phyloP scores from a whole-genome alignment of 805 yeast genomes.

The Sporopachydermia quercuum region DNA sequence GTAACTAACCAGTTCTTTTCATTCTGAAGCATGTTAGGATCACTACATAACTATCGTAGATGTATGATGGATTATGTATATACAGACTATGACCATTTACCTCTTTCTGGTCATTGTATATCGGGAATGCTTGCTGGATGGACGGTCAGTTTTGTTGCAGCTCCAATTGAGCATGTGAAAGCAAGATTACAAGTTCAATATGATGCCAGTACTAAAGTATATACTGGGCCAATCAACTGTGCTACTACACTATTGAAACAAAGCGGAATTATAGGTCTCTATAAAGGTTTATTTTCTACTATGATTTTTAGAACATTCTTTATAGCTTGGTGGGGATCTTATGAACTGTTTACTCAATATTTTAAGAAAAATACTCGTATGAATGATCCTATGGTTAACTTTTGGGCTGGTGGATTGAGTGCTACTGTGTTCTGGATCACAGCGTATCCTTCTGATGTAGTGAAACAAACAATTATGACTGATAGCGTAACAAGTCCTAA shows the following conservation, averaged over 20 bases:
- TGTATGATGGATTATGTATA: slow-evolving; percentile 51
- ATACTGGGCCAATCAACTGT: slow-evolving; percentile 73
- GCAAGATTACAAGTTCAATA: slow-evolving; percentile 85
- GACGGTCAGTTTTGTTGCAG: slow-evolving; percentile 92
- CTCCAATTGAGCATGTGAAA: slow-evolving; percentile 82
- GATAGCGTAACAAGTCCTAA: slow-evolving; percentile 61
- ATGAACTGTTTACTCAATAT: slow-evolving; percentile 60
- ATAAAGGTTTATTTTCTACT: slow-evolving; percentile 73
- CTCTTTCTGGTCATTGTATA: slow-evolving; percentile 56
- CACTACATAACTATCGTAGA: slow-evolving; percentile 63
- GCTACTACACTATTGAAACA: slow-evolving; percentile 21
- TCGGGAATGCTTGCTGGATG: slow-evolving; percentile 65
- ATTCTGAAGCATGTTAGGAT: slow-evolving; percentile 72
- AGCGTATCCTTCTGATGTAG: slow-evolving; percentile 82
- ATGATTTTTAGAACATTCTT: slow-evolving; percentile 80
- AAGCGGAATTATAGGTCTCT: slow-evolving; percentile 58
- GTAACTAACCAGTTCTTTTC: too few relatives aligned
- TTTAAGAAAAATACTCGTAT: slow-evolving; percentile 49
- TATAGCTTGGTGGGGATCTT: slow-evolving; percentile 89
- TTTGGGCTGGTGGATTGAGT: slow-evolving; percentile 84
- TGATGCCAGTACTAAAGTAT: slow-evolving; percentile 52
- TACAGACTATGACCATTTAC: slow-evolving; percentile 43
- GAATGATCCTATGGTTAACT: slow-evolving; percentile 59
- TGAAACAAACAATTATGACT: slow-evolving; percentile 74
- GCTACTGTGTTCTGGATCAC: slow-evolving; percentile 82